Conservation (phyloP, 2,329 filamentous ascomycete genomes). For the Orbilia oligospora region DNA sequence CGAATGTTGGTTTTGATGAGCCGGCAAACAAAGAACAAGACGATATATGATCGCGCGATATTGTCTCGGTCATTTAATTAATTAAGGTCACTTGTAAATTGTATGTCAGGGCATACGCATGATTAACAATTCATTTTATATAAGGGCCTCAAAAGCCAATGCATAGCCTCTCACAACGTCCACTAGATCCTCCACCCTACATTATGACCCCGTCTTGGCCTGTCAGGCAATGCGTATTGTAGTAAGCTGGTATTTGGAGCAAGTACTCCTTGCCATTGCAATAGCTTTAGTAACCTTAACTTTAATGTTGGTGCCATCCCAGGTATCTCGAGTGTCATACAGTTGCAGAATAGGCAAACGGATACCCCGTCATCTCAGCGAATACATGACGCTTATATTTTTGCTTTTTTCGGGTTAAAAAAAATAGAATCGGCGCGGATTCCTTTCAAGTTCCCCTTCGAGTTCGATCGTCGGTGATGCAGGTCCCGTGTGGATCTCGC, state of each 20-base stretch:
- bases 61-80: no score
- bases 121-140: conserved; percentile 14
- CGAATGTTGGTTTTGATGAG: no score
- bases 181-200: not conserved
- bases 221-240: not conserved
- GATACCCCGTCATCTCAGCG: not conserved
- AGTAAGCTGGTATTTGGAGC: no score
- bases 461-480: conserved; percentile 26
- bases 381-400: conserved; percentile 57
- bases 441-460: not conserved
- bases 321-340: not conserved
- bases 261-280: no score
- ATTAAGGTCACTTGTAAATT: no score
- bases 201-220: not conserved
- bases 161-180: no score
- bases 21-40: no score
- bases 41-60: no score
- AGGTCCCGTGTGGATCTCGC: conserved; percentile 38
- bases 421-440: no score
- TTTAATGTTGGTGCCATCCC: not conserved
- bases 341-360: not conserved
- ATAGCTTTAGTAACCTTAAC: not conserved
- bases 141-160: not conserved
- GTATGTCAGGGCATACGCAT: no score
- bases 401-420: conserved; percentile 48